Evolutionary conservation across 768 basidiomycete genomes (phyloP).

Genomic region (Calocybe cyanea): DNA sequence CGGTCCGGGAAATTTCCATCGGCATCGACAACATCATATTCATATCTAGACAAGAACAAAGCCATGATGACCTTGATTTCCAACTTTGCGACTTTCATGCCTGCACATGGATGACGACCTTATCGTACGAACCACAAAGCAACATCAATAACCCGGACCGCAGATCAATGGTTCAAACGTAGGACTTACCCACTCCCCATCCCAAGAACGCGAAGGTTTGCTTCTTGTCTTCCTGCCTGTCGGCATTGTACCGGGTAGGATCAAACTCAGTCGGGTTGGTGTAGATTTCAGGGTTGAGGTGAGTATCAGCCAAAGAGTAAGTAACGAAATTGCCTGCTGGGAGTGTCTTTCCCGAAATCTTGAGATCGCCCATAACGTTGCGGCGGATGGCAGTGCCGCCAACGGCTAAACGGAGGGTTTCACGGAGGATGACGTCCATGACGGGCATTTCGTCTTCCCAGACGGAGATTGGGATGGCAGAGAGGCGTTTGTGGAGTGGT

Average conservation of each 20-base stretch:
- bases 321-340: slow-evolving; percentile 30
- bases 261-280: slow-evolving; percentile 29
- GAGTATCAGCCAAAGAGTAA: slow-evolving; percentile 26
- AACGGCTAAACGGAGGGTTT: slow-evolving; percentile 31
- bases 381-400: slow-evolving; percentile 28
- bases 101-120: slow-evolving; percentile 37
- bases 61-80: slow-evolving; percentile 34
- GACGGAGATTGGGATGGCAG: slow-evolving; percentile 27
- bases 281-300: slow-evolving; percentile 33
- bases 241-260: slow-evolving; percentile 26
- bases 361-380: slow-evolving; percentile 26
- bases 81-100: slow-evolving; percentile 35
- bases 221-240: slow-evolving; percentile 32
- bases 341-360: slow-evolving; percentile 19
- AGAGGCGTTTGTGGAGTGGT: slow-evolving; percentile 29
- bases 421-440: slow-evolving; percentile 32
- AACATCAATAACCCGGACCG: too few species aligned
- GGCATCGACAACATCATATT: slow-evolving; percentile 29
- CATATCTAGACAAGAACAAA: slow-evolving; percentile 29
- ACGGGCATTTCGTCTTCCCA: slow-evolving; percentile 38
- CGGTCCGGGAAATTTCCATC: slow-evolving; percentile 20
- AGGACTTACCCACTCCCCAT: slow-evolving; percentile 34
- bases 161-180: neutral
- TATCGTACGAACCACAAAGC: neutral
- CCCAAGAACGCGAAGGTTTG: slow-evolving; percentile 28